phyloP scores from a whole-genome alignment of 2,329 filamentous ascomycete species.

The Penicillium crustosum region DNA sequence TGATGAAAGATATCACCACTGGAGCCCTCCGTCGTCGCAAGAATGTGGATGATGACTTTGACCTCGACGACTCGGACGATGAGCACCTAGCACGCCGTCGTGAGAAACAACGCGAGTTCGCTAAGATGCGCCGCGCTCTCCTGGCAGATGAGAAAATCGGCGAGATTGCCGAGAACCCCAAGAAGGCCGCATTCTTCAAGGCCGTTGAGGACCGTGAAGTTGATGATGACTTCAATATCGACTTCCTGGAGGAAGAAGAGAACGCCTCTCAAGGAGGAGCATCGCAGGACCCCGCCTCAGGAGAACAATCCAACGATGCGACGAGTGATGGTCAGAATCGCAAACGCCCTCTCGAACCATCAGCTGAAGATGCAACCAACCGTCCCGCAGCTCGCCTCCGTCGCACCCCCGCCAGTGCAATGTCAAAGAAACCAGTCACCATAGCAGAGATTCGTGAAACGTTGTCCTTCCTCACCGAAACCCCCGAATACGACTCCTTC shows the following conservation, averaged over 20 bases:
- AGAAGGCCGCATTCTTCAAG: slow-evolving; percentile 84
- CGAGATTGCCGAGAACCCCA: slow-evolving; percentile 84
- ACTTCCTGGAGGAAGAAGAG: slow-evolving; percentile 61
- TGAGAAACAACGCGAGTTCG: slow-evolving; percentile 83
- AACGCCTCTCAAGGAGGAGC: slow-evolving; percentile 42
- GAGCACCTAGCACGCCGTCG: slow-evolving; percentile 70
- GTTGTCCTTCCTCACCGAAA: slow-evolving; percentile 78
- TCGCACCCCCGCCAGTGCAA: slow-evolving; percentile 56
- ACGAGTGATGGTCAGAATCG: slow-evolving; percentile 34
- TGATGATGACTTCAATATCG: slow-evolving; percentile 70
- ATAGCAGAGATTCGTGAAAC: slow-evolving; percentile 80
- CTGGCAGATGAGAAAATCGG: slow-evolving; percentile 85
- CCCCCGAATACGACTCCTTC: slow-evolving; percentile 56
- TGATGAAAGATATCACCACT: slow-evolving; percentile 89
- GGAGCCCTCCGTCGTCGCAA: slow-evolving; percentile 83
- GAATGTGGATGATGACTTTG: slow-evolving; percentile 69
- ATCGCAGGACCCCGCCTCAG: slow-evolving; percentile 27
- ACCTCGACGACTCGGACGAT: slow-evolving; percentile 88
- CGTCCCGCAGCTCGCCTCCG: slow-evolving; percentile 62
- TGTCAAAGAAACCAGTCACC: slow-evolving; percentile 67
- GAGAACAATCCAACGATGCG: slow-evolving; percentile 23
- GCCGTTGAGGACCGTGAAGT: slow-evolving; percentile 80
- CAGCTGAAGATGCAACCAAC: slow-evolving; percentile 46
- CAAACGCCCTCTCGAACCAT: slow-evolving; percentile 43
- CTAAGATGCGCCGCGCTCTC: slow-evolving; percentile 85